Base-by-base conservation (phyloP, 371 early-diverging fungal species). In the Dinochytrium kinnereticum region DNA sequence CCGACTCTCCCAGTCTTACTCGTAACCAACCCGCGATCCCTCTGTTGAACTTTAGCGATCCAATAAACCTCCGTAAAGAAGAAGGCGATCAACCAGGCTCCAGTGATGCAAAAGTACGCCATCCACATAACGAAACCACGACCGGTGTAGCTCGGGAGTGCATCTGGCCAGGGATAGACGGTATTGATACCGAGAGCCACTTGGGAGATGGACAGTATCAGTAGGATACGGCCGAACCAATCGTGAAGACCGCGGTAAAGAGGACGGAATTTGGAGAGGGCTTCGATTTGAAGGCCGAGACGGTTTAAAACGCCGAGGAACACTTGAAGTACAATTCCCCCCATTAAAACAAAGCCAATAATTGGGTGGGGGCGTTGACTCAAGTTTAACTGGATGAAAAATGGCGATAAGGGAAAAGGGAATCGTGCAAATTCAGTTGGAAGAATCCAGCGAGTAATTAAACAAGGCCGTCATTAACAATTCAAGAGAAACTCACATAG, bases 151-250 rank as follows among this genome's bases (percentile, higher is more conserved):
- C 31, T 21, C 26, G 55, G 44, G 31, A 71, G 65, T 1, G 71
- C 57, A 31, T 77, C 77, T 31, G 59, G 51, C 51, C 40, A 69
- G n/a, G 80, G 80, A 59, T 68, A 82, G 39, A 82, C 39, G 31
- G 72, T 80, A 34, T 78, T 40, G 37, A 80, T 51, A 24, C 82
- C 82, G 34, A 82, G 70, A 0, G 51, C 76, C 30, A 75, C 76
- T 50, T 82, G 82, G 38, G 67, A 59, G 51, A 73, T 49, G 55
- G 80, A 53, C 15, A 38, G 64, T 28, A 77, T 59, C 17, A 82
- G 3, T 33, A 76, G 40, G 33, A 61, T 0, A 49, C 67, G 53
- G 30, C 82, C 82, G 51, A 74, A 10, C 70, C 59, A 71, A 17
- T 50, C 44, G 65, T 71, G 68, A 55, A 40, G 13, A 34, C 57